phyloP scores from a whole-genome alignment of 176 grass and related monocot genomes.

The Canna indica region DNA sequence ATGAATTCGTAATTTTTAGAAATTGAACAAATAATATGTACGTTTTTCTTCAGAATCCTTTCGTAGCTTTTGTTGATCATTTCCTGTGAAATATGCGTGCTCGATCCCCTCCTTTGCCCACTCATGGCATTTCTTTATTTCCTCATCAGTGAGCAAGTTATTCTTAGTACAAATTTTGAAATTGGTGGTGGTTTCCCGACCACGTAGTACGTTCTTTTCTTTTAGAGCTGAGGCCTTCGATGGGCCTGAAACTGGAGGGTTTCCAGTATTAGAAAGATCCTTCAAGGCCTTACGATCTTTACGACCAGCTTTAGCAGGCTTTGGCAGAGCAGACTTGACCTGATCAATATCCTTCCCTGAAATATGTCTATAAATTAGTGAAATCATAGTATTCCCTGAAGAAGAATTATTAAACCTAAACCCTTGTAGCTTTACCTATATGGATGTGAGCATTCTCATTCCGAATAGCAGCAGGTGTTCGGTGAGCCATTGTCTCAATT shows the following conservation, averaged over 20 bases:
- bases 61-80: constrained; percentile 39
- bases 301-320: constrained; percentile 31
- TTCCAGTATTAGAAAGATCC: constrained; percentile 44
- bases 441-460: constrained; percentile 40
- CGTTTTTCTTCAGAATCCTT: constrained; percentile 35
- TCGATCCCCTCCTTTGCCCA: constrained; percentile 64
- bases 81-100: constrained; percentile 32
- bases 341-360: constrained; percentile 42
- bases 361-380: constrained; percentile 2
- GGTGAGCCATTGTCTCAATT: constrained; percentile 27
- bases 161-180: constrained; percentile 28
- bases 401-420: background rate
- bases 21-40: constrained; percentile 9
- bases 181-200: background rate
- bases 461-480: constrained; percentile 26
- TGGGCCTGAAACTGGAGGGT: constrained; percentile 19
- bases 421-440: constrained; percentile 22
- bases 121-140: constrained; percentile 37
- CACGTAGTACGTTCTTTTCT: constrained; percentile 23
- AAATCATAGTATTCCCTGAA: background rate
- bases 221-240: constrained; percentile 26
- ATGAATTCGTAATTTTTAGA: background rate
- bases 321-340: constrained; percentile 34
- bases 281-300: constrained; percentile 36
- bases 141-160: constrained; percentile 35